Evolutionary conservation across 2,329 filamentous ascomycete genomes (phyloP).

Genomic region (Penicillium hesseltinei): DNA sequence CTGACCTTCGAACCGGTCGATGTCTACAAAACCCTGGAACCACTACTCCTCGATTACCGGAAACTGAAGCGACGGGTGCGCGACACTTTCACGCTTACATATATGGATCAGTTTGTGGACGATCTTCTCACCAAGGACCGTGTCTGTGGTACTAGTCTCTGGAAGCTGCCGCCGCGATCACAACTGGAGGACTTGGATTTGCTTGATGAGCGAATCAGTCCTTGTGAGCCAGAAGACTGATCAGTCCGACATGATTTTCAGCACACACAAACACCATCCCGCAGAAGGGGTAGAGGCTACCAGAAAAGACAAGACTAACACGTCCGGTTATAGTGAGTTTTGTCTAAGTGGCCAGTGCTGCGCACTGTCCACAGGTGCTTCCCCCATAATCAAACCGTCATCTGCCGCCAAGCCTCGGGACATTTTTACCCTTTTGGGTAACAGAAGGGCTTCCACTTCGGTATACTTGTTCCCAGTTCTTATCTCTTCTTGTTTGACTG

Average conservation of each 20-base stretch:
- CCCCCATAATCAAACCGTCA: background rate
- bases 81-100: conserved; percentile 71
- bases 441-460: conserved; percentile 23
- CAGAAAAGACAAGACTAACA: background rate
- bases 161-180: conserved; percentile 82
- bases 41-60: conserved; percentile 74
- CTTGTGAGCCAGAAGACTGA: conserved; percentile 32
- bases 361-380: background rate
- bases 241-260: background rate
- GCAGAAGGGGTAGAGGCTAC: background rate
- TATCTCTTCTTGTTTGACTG: conserved; percentile 8
- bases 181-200: conserved; percentile 85
- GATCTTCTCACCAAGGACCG: conserved; percentile 84
- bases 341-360: background rate
- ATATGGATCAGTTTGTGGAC: conserved; percentile 90
- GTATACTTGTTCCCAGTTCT: conserved; percentile 22
- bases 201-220: conserved; percentile 80
- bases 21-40: conserved; percentile 77
- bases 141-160: conserved; percentile 86
- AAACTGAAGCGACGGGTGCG: conserved; percentile 78
- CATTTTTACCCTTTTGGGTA: conserved; percentile 34
- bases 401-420: conserved; percentile 23
- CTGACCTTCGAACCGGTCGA: conserved; percentile 79
- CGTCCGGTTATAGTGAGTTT: background rate
- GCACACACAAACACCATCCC: background rate